phyloP scores from a whole-genome alignment of 495 filamentous ascomycete genomes.

The Saxophila tyrrhenica region DNA sequence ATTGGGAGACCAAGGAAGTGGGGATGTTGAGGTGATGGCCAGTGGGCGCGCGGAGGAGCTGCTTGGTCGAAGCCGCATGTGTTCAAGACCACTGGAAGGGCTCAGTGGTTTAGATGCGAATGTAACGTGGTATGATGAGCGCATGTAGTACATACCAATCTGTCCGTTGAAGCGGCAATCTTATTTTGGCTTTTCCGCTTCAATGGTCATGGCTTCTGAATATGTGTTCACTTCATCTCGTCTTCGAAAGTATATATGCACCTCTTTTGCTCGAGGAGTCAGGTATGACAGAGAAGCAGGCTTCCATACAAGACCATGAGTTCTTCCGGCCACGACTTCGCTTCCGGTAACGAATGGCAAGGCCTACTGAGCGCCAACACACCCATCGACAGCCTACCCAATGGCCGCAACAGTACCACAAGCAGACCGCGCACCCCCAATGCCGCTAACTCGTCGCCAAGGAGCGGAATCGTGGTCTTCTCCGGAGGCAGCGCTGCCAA shows the following conservation, averaged over 20 bases:
- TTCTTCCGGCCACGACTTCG: background rate
- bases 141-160: too few relatives aligned
- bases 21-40: too few relatives aligned
- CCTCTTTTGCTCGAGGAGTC: background rate
- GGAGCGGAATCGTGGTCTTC: slow-evolving; percentile 62
- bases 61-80: background rate
- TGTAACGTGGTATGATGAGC: too few relatives aligned
- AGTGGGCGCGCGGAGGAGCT: too few relatives aligned
- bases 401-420: background rate
- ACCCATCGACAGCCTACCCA: background rate
- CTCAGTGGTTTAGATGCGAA: too few relatives aligned
- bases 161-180: background rate
- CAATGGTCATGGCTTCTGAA: background rate
- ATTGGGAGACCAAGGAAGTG: too few relatives aligned
- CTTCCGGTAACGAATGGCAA: slow-evolving; percentile 1
- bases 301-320: background rate
- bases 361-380: background rate
- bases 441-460: slow-evolving; percentile 2
- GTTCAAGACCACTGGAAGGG: background rate
- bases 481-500: slow-evolving; percentile 89
- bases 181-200: background rate
- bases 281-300: background rate
- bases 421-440: background rate
- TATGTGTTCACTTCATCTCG: background rate
- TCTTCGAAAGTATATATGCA: background rate